Percentiles rank a stretch among this genome's conserved stretches.
Conservation (phyloP, 1,284 basidiomycete genomes). For the Cryptococcus hybrid region DNA sequence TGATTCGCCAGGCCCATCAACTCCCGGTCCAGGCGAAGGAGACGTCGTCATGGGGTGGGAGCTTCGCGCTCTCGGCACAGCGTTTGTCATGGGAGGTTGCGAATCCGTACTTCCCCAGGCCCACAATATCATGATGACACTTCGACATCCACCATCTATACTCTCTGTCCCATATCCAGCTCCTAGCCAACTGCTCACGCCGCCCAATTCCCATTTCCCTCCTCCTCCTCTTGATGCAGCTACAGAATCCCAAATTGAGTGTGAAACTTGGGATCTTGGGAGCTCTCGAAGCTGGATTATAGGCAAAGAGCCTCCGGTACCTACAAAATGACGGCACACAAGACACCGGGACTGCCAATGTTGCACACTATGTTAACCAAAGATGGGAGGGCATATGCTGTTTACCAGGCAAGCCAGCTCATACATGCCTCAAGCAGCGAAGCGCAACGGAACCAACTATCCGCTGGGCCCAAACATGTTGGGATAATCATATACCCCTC, state of each 20-base stretch:
- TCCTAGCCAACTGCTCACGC: constrained; percentile 27
- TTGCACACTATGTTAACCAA: constrained; percentile 45
- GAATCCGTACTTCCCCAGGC: constrained; percentile 27
- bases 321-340: constrained; percentile 17
- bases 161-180: constrained; percentile 39
- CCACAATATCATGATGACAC: constrained; percentile 34
- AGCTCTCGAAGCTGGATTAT: constrained; percentile 29
- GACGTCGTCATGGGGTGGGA: constrained; percentile 74
- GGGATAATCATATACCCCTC: constrained; percentile 19
- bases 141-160: constrained; percentile 38
- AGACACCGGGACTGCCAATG: constrained; percentile 29
- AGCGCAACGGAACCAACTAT: constrained; percentile 6
- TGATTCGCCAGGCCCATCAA: constrained; percentile 37
- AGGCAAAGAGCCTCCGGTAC: constrained; percentile 16
- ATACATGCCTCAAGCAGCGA: constrained; percentile 5
- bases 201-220: constrained; percentile 37
- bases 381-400: constrained; percentile 50
- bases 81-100: constrained; percentile 36
- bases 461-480: constrained; percentile 14
- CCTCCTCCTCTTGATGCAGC: constrained; percentile 43
- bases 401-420: constrained; percentile 30
- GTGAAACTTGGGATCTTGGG: constrained; percentile 40
- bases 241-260: constrained; percentile 40
- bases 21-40: constrained; percentile 79
- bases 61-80: constrained; percentile 61